phyloP scores from a whole-genome alignment of 805 yeast species.

The Geotrichum ghanense region DNA sequence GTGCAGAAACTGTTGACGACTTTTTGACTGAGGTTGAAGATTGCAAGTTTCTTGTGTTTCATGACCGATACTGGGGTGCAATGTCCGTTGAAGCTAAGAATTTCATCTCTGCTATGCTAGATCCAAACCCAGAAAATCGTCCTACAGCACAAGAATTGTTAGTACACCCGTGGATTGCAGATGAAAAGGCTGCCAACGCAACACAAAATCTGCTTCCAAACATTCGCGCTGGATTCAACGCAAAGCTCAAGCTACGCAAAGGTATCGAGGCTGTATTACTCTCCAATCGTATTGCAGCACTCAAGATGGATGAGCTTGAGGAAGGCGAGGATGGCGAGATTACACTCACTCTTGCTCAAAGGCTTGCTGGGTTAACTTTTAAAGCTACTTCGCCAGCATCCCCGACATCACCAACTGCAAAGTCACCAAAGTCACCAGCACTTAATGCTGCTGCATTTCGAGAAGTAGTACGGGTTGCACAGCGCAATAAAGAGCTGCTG shows the following conservation, averaged over 20 bases:
- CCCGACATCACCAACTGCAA: too few species aligned
- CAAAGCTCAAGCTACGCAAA: constrained; percentile 70
- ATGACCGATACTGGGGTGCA: constrained; percentile 73
- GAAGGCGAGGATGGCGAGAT: constrained; percentile 48
- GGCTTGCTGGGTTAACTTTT: too few species aligned
- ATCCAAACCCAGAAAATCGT: constrained; percentile 53
- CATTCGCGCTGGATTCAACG: constrained; percentile 71
- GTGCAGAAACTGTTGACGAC: constrained; percentile 71
- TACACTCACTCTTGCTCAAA: too few species aligned
- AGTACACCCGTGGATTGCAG: constrained; percentile 61
- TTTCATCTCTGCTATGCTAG: constrained; percentile 62
- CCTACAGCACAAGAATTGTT: constrained; percentile 58
- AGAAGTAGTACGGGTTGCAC: constrained; percentile 59
- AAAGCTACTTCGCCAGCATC: too few species aligned
- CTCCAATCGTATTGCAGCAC: constrained; percentile 63
- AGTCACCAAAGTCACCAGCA: not conserved
- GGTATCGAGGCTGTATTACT: constrained; percentile 79
- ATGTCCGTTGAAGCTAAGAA: constrained; percentile 72
- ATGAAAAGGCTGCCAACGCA: constrained; percentile 33
- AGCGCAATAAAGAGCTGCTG: constrained; percentile 39
- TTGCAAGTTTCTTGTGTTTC: constrained; percentile 67
- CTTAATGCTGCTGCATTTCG: constrained; percentile 30
- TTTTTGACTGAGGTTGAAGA: constrained; percentile 71
- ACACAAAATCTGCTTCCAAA: constrained; percentile 65
- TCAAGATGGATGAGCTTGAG: constrained; percentile 39